Evolutionary conservation across 208 protist genomes (phyloP).

Genomic region (Kentomonas sorsogonicus): DNA sequence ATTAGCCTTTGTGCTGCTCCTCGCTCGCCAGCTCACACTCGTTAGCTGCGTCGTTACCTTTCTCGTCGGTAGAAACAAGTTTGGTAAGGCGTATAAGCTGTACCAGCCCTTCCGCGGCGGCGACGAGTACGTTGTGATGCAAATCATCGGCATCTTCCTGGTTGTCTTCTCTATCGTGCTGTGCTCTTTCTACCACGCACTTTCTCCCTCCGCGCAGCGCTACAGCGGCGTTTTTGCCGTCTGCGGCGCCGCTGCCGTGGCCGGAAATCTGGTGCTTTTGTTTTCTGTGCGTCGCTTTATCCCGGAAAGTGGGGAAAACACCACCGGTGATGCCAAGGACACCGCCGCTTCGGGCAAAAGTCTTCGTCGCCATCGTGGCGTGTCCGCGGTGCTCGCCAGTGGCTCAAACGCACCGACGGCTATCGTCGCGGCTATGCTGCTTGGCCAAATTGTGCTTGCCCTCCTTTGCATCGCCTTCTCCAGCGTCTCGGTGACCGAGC

Average conservation of each 20-base stretch:
- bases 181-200: slow-evolving; percentile 20
- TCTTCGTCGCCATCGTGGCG: slow-evolving; percentile 7
- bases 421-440: slow-evolving; percentile 38
- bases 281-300: slow-evolving; percentile 55
- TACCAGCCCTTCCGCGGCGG: slow-evolving; percentile 82
- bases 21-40: slow-evolving; percentile 36
- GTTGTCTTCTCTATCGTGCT: slow-evolving; percentile 22
- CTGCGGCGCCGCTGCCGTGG: slow-evolving; percentile 22
- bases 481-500: slow-evolving; percentile 11
- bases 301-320: not conserved
- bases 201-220: slow-evolving; percentile 19
- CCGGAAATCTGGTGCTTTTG: slow-evolving; percentile 53
- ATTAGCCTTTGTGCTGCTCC: slow-evolving; percentile 32
- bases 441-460: slow-evolving; percentile 34
- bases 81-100: slow-evolving; percentile 48
- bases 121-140: slow-evolving; percentile 60
- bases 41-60: slow-evolving; percentile 45
- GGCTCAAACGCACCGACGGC: slow-evolving; percentile 62
- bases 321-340: slow-evolving; percentile 3
- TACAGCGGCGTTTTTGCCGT: slow-evolving; percentile 42
- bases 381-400: slow-evolving; percentile 28
- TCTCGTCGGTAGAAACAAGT: slow-evolving; percentile 36
- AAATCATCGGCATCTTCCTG: slow-evolving; percentile 50
- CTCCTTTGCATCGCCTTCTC: slow-evolving; percentile 19
- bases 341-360: slow-evolving; percentile 7